Conservation (phyloP, 495 filamentous ascomycete genomes). For the Neurospora sublineolata region DNA sequence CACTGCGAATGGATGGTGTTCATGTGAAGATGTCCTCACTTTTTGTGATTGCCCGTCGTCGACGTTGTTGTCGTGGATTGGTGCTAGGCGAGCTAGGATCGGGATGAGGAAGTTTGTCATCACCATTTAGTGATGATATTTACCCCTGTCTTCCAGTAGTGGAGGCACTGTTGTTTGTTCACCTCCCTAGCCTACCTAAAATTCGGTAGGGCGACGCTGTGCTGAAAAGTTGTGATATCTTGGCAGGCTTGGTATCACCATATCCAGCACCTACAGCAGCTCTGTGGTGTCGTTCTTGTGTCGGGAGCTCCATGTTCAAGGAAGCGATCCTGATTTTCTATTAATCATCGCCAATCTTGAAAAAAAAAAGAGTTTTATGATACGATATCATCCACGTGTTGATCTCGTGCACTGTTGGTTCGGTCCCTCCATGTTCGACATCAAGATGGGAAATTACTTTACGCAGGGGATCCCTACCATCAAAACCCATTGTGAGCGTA, state of each 20-base stretch:
- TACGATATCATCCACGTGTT: neutral
- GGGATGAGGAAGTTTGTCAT: neutral
- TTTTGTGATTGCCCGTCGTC: too few species aligned
- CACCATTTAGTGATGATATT: neutral
- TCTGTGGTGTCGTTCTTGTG: neutral
- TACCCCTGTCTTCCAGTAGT: neutral
- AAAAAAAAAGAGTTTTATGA: neutral
- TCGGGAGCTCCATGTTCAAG: neutral
- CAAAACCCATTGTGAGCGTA: neutral
- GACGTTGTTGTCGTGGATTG: neutral
- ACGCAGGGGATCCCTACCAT: neutral
- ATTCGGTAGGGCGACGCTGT: neutral
- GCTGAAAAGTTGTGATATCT: neutral
- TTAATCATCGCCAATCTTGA: neutral
- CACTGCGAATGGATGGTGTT: neutral
- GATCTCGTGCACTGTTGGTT: neutral
- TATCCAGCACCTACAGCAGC: neutral
- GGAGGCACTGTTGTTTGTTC: neutral
- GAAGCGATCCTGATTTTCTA: neutral
- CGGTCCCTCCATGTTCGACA: neutral
- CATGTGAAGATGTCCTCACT: neutral
- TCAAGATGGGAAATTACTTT: neutral
- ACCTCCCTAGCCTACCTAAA: neutral
- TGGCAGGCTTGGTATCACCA: neutral
- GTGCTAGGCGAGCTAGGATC: neutral